phyloP scores from a whole-genome alignment of 2,329 filamentous ascomycete species.

The Cladobotryum mycophilum region DNA sequence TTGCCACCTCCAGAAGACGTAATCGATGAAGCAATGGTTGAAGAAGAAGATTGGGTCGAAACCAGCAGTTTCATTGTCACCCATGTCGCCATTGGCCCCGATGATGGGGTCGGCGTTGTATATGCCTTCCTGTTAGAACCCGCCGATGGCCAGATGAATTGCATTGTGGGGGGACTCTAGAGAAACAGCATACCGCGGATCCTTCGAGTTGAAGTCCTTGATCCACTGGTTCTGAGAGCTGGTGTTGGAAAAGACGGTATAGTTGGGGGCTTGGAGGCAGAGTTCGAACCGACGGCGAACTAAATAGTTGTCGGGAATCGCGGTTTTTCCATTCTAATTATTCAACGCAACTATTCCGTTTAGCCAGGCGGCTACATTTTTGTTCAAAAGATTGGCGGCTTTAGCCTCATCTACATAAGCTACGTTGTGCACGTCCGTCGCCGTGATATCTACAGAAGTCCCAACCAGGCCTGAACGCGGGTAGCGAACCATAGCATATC shows the following conservation, averaged over 20 bases:
- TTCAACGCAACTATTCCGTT: no score
- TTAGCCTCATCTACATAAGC: not conserved
- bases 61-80: constrained; percentile 26
- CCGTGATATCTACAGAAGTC: not conserved
- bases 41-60: constrained; percentile 30
- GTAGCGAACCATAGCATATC: constrained; percentile 19
- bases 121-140: constrained; percentile 11
- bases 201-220: constrained; percentile 14
- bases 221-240: constrained; percentile 18
- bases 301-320: not conserved
- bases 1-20: constrained; percentile 27
- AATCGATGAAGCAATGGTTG: constrained; percentile 26
- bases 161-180: constrained; percentile 23
- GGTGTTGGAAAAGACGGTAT: constrained; percentile 28
- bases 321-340: not conserved
- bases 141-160: constrained; percentile 24
- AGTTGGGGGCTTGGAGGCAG: constrained; percentile 25
- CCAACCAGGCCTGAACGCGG: constrained; percentile 21
- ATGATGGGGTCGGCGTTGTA: constrained; percentile 1
- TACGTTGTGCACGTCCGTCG: not conserved
- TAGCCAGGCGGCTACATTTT: not conserved
- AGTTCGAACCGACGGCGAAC: constrained; percentile 8
- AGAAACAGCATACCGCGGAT: constrained; percentile 10
- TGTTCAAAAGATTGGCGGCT: not conserved
- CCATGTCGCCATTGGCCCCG: constrained; percentile 29